These are phyloP conservation scores for Pseudogymnoascus sp. DNA, from an alignment of 2,329 filamentous ascomycete species.

Conservation along the genomic window DNA sequence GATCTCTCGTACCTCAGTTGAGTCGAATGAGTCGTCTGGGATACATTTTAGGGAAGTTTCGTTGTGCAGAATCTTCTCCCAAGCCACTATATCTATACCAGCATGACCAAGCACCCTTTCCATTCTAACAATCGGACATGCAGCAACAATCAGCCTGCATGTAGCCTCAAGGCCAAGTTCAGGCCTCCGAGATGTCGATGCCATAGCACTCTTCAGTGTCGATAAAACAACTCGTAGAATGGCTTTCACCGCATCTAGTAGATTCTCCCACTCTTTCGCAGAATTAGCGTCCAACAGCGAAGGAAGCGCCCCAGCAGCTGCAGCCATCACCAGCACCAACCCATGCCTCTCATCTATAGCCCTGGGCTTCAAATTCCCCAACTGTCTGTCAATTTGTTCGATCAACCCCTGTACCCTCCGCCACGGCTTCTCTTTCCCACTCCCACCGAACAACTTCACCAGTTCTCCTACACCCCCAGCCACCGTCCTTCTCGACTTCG, in stretches of 20 bases:
- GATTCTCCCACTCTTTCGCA: background rate
- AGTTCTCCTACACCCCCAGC: conserved; percentile 62
- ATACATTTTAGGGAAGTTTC: too few species aligned
- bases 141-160: conserved; percentile 50
- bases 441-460: conserved; percentile 18
- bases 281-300: background rate
- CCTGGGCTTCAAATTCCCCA: conserved; percentile 43
- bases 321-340: conserved; percentile 53
- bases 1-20: background rate
- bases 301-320: conserved; percentile 39
- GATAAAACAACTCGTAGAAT: background rate
- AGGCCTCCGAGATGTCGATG: conserved; percentile 34
- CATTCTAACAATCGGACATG: conserved; percentile 38
- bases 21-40: background rate
- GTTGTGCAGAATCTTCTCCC: background rate
- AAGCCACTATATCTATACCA: background rate
- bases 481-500: conserved; percentile 63
- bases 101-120: background rate
- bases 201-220: background rate
- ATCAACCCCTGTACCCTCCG: conserved; percentile 32
- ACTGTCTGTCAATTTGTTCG: conserved; percentile 36
- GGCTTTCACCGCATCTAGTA: background rate
- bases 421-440: conserved; percentile 12
- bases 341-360: conserved; percentile 67
- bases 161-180: conserved; percentile 58